Conservation (phyloP, 2,329 filamentous ascomycete genomes). For the Fusarium xyrophilum region DNA sequence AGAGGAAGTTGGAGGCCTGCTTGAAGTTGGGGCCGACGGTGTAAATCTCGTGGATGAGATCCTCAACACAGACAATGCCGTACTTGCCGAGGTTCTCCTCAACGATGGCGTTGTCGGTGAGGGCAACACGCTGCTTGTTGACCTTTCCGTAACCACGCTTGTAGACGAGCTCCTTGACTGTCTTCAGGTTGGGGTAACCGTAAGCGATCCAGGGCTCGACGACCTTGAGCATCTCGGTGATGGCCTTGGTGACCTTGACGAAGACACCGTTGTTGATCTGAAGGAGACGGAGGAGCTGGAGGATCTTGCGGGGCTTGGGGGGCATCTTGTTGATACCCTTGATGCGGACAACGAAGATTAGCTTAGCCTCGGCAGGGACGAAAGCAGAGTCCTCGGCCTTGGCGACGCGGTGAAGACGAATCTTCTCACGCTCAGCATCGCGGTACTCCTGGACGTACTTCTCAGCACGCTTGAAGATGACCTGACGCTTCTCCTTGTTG, state of each 20-base stretch:
- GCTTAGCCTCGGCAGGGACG: conserved; percentile 91
- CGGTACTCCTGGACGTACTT: conserved; percentile 99
- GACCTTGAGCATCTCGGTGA: conserved; percentile 94
- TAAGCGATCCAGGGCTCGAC: conserved; percentile 99
- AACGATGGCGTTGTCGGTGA: conserved; percentile 97
- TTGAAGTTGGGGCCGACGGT: conserved; percentile 99
- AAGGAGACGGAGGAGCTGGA: conserved; percentile 98
- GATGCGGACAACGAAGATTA: conserved; percentile 98
- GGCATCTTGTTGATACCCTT: conserved; percentile 99
- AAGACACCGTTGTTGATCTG: conserved; percentile 99
- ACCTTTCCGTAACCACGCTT: conserved; percentile 99
- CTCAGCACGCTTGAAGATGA: conserved; percentile 99
- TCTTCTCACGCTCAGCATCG: conserved; percentile 96
- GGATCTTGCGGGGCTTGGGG: conserved; percentile 99
- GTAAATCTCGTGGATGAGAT: conserved; percentile 99
- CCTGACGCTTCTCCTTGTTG: conserved; percentile 97
- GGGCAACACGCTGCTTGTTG: conserved; percentile 94
- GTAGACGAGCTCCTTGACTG: conserved; percentile 98
- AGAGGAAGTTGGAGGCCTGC: conserved; percentile 98
- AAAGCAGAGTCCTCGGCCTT: conserved; percentile 94
- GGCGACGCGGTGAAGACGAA: conserved; percentile 87
- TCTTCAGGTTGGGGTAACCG: conserved; percentile 99
- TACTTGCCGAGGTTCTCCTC: conserved; percentile 97
- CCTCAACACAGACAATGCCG: conserved; percentile 99
- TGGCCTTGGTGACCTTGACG: conserved; percentile 96